Conservation (phyloP, 805 yeast genomes). For the Komagataella pastoris region DNA sequence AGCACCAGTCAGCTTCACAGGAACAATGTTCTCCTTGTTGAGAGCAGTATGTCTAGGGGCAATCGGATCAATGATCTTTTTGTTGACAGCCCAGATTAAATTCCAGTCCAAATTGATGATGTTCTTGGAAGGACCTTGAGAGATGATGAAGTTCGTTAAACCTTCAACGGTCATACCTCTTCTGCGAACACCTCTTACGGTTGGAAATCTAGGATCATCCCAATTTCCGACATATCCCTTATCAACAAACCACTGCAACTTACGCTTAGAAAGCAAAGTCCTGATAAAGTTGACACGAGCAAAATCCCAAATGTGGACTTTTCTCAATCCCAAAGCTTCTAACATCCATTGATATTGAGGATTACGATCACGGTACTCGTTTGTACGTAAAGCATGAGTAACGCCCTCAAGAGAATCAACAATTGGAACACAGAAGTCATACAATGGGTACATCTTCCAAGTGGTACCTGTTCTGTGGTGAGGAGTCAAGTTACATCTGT, state of each 20-base stretch:
- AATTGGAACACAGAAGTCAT: slow-evolving; percentile 96
- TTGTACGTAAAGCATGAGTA: slow-evolving; percentile 95
- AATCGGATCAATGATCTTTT: slow-evolving; percentile 91
- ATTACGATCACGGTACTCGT: slow-evolving; percentile 97
- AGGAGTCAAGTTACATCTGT: slow-evolving; percentile 94
- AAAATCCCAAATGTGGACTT: slow-evolving; percentile 96
- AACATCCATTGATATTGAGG: slow-evolving; percentile 97
- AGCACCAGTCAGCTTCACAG: slow-evolving; percentile 52
- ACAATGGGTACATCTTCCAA: slow-evolving; percentile 97
- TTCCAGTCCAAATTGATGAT: slow-evolving; percentile 97
- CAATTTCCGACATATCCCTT: slow-evolving; percentile 77
- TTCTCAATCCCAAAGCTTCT: slow-evolving; percentile 66
- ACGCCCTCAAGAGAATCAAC: slow-evolving; percentile 96
- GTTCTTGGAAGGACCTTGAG: slow-evolving; percentile 97
- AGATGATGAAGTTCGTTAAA: slow-evolving; percentile 78
- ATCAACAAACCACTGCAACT: slow-evolving; percentile 98
- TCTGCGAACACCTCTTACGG: slow-evolving; percentile 98
- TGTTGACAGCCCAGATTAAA: slow-evolving; percentile 94
- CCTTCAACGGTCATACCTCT: slow-evolving; percentile 99
- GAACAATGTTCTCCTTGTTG: slow-evolving; percentile 48
- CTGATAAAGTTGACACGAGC: slow-evolving; percentile 95
- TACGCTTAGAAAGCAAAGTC: slow-evolving; percentile 91
- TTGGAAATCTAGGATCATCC: slow-evolving; percentile 99
- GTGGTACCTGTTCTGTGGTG: slow-evolving; percentile 89
- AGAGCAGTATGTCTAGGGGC: slow-evolving; percentile 94